Evolutionary conservation across 306 rosid species (phyloP), one percentile per base, ranked within the genome.

Genomic region (Vigna trinervia): DNA sequence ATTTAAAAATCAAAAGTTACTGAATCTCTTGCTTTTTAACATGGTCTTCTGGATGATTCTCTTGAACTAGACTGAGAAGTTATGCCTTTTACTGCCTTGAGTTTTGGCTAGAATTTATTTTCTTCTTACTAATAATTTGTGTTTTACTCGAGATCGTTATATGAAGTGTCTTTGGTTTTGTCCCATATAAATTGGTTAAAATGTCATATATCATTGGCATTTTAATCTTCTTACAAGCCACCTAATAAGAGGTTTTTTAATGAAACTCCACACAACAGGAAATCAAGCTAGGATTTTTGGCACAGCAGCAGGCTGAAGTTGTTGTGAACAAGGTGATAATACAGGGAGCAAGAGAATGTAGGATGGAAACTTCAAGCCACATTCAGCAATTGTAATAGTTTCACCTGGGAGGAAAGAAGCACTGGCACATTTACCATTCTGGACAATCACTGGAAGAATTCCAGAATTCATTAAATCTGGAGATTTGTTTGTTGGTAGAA

Each of bases 371-470:
- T 23, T 94, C 69, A 60, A 39, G 54, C 84, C 92, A 64, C 77
- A 83, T 50, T 81, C 88, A 4, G 22, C 41, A 43, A 1, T 81
- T 53, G 97, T 94, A 45, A 63, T 88, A 59, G 88, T 94, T 74
- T 88, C 96, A 13, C 92, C 88, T 36, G 96, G 96, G 52, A 82
- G 92, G 85, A 82, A 84, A 78, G 88, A 91, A 1, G 98, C 87
- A 0, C 90, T 91, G 64, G 92, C 96, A 8, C 94, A 91, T 71
- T 48, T 88, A 38, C 85, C 96, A 6, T 78, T 81, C 74, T 52
- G 87, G 5, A 90, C 94, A 30, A 51, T 86, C 28, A 41, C 41
- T 8, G 96, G 97, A 78, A 75, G 84, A 59, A 26, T 91, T 51
- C 92, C 97, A 14, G n/a, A 89, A 57, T 8, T 82, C 60, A 57